A percentile compares a stretch with the other conserved stretches of the same genome.
phyloP scores from a whole-genome alignment of 192 early-diverging fungal species.

The Backusella macrospora region DNA sequence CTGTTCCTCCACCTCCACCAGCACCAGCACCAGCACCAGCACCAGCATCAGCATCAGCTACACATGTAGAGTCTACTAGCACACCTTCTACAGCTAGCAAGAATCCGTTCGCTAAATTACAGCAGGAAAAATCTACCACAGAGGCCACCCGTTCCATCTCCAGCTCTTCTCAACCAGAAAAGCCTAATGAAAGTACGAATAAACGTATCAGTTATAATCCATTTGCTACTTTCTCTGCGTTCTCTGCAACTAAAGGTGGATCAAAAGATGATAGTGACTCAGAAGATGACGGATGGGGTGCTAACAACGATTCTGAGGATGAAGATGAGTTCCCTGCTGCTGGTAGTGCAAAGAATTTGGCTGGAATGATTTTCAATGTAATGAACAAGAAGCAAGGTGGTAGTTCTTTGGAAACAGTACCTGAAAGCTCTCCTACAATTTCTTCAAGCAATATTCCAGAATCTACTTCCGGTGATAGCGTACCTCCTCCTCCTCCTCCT shows the following conservation, averaged over 20 bases:
- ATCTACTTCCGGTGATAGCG: constrained; percentile 5
- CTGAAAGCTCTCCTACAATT: constrained; percentile 22
- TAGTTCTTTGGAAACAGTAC: constrained; percentile 19
- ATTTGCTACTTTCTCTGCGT: constrained; percentile 38
- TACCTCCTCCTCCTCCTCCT: neutral
- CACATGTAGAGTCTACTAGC: neutral
- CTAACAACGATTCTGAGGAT: constrained; percentile 35
- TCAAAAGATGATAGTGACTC: constrained; percentile 21
- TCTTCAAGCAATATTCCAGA: neutral
- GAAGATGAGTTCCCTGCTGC: constrained; percentile 37
- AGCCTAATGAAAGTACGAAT: constrained; percentile 22
- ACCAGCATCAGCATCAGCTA: neutral
- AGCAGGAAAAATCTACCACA: neutral
- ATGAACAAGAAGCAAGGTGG: constrained; percentile 27
- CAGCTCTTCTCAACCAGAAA: constrained; percentile 8
- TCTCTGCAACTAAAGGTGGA: constrained; percentile 18
- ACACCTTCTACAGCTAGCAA: constrained; percentile 18
- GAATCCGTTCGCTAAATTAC: constrained; percentile 45
- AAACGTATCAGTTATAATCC: constrained; percentile 47
- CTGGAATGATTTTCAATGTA: constrained; percentile 36
- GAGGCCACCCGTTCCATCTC: neutral
- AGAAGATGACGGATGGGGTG: constrained; percentile 44
- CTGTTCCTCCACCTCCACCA: constrained; percentile 15
- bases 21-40: constrained; percentile 24
- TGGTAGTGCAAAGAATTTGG: constrained; percentile 40